Evolutionary conservation across 1,284 basidiomycete species (phyloP).

Genomic region (Ceratobasidium papillatum): DNA sequence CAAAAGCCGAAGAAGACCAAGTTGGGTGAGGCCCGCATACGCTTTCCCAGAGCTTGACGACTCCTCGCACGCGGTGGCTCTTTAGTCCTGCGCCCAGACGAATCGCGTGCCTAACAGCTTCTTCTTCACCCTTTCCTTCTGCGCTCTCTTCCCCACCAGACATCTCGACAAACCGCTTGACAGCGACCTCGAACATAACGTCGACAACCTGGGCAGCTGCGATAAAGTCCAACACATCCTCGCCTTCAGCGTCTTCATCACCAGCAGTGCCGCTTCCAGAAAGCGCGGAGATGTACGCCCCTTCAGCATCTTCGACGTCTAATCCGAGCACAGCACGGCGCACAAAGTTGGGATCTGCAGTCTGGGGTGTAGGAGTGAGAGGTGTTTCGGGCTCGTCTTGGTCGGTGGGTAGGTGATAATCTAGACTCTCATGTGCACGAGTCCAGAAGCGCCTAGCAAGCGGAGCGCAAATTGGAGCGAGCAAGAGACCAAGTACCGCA

Average conservation of each 20-base stretch:
- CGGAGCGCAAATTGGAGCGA: conserved; percentile 25
- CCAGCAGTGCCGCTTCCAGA: conserved; percentile 14
- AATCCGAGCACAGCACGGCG: conserved; percentile 20
- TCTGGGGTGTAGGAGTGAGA: not conserved
- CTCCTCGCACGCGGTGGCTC: not conserved
- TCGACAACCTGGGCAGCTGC: conserved; percentile 35
- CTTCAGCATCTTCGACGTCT: conserved; percentile 23
- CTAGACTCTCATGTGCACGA: conserved; percentile 15
- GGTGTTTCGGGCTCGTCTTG: conserved; percentile 1
- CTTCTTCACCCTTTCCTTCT: not conserved
- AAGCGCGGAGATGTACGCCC: conserved; percentile 29
- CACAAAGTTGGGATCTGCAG: conserved; percentile 11
- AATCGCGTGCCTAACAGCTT: conserved; percentile 5
- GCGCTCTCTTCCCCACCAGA: conserved; percentile 1
- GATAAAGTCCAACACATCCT: conserved; percentile 29
- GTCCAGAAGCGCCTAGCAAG: conserved; percentile 36
- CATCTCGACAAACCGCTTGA: conserved; percentile 11
- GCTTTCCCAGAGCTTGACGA: conserved; percentile 18
- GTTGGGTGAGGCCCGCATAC: not conserved
- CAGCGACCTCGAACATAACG: conserved; percentile 36
- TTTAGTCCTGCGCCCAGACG: conserved; percentile 18
- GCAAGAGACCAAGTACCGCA: conserved; percentile 33
- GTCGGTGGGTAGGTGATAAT: not conserved
- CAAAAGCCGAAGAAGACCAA: not conserved
- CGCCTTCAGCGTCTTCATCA: not conserved